Evolutionary conservation across 176 grass and related monocot genomes (phyloP).

Genomic region (Eleusine indica): DNA sequence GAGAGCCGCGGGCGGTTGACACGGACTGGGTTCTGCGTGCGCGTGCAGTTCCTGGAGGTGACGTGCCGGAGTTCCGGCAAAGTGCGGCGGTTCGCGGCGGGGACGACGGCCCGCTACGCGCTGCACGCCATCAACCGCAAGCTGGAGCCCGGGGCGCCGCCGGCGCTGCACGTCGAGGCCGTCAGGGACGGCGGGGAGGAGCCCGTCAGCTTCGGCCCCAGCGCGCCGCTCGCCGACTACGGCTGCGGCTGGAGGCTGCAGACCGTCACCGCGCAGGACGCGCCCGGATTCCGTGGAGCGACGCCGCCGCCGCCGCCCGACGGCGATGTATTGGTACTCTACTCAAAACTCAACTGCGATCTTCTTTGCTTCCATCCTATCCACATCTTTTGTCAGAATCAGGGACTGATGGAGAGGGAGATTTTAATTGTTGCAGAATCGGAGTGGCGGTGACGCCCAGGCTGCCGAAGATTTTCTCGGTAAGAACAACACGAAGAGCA

Average conservation of each 20-base stretch:
- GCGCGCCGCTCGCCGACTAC: conserved; percentile 69
- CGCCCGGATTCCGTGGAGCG: conserved; percentile 21
- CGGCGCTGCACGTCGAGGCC: conserved; percentile 78
- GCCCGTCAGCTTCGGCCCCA: conserved; percentile 76
- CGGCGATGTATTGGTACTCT: neutral
- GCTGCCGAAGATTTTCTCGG: conserved; percentile 16
- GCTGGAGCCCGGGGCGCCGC: conserved; percentile 44
- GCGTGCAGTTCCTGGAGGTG: conserved; percentile 78
- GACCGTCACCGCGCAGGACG: conserved; percentile 63
- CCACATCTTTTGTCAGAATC: neutral
- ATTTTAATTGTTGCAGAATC: conserved; percentile 42
- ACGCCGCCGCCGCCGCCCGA: neutral
- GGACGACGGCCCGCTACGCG: conserved; percentile 68
- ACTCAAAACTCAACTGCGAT: neutral
- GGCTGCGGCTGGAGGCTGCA: conserved; percentile 79
- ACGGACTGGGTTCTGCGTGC: no score
- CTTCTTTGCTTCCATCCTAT: neutral
- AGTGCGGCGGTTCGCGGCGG: conserved; percentile 76
- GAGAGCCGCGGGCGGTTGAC: neutral
- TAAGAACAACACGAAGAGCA: neutral
- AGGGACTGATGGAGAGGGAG: neutral
- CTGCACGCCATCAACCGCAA: conserved; percentile 74
- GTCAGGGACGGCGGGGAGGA: conserved; percentile 74
- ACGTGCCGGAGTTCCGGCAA: conserved; percentile 71
- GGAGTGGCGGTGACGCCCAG: conserved; percentile 31